Conservation (phyloP, 2,329 filamentous ascomycete species). For the Tolypocladium guangdongense region DNA sequence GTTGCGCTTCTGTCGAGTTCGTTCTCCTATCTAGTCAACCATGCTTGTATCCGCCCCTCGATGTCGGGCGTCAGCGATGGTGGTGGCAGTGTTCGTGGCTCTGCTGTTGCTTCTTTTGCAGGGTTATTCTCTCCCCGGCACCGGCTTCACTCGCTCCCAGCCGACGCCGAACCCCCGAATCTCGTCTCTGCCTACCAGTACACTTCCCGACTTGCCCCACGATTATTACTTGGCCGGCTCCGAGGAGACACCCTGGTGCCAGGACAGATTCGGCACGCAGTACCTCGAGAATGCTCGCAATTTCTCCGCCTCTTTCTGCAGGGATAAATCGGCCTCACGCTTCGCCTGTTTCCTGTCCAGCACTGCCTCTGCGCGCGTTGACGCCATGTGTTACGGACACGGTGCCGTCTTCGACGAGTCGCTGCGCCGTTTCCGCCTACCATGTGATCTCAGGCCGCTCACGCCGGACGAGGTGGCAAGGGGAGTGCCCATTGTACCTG, state of each 20-base stretch:
- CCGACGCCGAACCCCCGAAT: no score
- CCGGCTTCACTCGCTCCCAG: no score
- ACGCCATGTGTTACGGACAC: constrained; percentile 3
- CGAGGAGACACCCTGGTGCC: constrained; percentile 1
- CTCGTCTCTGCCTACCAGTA: neutral
- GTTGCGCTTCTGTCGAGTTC: no score
- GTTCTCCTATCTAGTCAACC: no score
- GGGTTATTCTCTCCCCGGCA: no score
- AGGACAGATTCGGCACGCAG: constrained; percentile 3
- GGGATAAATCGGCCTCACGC: constrained; percentile 6
- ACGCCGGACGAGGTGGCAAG: neutral
- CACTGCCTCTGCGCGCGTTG: neutral
- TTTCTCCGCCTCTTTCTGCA: constrained; percentile 13
- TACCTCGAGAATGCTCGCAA: constrained; percentile 15
- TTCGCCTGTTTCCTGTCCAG: constrained; percentile 8
- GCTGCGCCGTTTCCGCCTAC: neutral
- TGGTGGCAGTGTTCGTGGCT: no score
- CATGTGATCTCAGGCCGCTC: neutral
- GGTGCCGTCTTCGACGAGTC: constrained; percentile 1
- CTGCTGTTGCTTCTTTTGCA: no score
- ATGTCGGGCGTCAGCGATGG: no score
- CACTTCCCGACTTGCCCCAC: neutral
- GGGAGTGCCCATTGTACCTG: neutral
- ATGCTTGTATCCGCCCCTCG: no score
- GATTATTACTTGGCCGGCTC: neutral